Evolutionary conservation across 192 early-diverging fungal species (phyloP).

Genomic region (Backusella liffmaniae): DNA sequence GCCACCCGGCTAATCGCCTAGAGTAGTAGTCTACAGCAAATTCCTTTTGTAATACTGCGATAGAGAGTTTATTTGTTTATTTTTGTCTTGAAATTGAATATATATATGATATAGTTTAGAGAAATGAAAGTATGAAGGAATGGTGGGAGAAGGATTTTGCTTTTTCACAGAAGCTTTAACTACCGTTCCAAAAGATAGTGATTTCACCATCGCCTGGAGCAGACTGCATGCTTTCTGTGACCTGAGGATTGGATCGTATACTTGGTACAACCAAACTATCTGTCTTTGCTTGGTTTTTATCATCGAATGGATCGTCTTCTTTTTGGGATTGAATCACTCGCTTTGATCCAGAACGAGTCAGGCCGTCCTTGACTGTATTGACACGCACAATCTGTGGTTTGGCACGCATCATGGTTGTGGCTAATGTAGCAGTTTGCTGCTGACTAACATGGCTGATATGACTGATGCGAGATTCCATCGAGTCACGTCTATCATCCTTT

Average conservation of each 20-base stretch:
- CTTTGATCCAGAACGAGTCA: constrained; percentile 22
- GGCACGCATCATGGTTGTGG: constrained; percentile 35
- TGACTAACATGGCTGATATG: constrained; percentile 3
- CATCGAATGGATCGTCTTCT: constrained; percentile 5
- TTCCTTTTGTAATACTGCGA: not conserved
- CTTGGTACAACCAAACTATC: not conserved
- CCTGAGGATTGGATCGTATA: constrained; percentile 1
- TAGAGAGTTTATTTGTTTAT: not conserved
- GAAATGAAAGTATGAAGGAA: not conserved
- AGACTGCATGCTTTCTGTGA: constrained; percentile 29
- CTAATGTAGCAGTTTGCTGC: not conserved
- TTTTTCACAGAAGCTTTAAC: not conserved
- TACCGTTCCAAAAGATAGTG: constrained; percentile 36
- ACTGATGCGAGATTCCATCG: constrained; percentile 11
- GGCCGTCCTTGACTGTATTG: constrained; percentile 29
- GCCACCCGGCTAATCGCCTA: no score
- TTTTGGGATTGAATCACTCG: constrained; percentile 20
- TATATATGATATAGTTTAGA: not conserved
- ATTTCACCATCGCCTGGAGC: constrained; percentile 40
- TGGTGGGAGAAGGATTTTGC: not conserved
- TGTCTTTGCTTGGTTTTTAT: constrained; percentile 6
- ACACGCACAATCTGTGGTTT: constrained; percentile 36
- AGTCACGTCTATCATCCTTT: constrained; percentile 5
- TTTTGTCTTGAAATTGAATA: not conserved
- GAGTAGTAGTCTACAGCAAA: no score